Base-by-base conservation (phyloP, 345 rosid genomes). In the Salix dunnii region DNA sequence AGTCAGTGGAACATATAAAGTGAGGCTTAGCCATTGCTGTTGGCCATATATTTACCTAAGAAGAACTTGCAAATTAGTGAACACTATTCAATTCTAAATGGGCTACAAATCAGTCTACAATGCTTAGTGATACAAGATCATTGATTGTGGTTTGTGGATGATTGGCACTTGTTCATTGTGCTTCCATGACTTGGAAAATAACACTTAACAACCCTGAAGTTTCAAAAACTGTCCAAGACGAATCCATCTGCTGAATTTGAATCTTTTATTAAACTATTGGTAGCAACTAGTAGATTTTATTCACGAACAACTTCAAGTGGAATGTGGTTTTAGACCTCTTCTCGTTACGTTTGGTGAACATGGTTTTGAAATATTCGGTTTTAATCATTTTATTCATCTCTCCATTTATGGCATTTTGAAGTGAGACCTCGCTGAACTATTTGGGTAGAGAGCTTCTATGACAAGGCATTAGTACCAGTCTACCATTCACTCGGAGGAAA, bases 251-350 rank as follows among this genome's bases (percentile, higher is more conserved):
- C n/a, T n/a, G 17, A 21, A 46, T 27, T 28, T 7, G 9, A 18
- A 49, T 49, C 30, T n/a, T 60, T 70, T 2, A 2, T 31, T 25
- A n/a, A n/a, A n/a, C n/a, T n/a, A n/a, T n/a, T n/a, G n/a, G n/a
- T n/a, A 93, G 82, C 96, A 85, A 84, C 90, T 93, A 36, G 96
- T 95, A 79, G 98, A 95, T 88, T 95, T 90, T 73, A 77, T 95
- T 68, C 94, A 91, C 40, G 97, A 91, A 72, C 97, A 90, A 71
- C 86, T 93, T 77, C 77, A 80, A 2, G 72, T 73, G 70, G 98
- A 91, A 88, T 74, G 91, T 60, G 18, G 16, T 40, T 7, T 58
- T 62, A 17, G 49, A 49, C 18, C 28, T 43, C 5, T 49, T n/a
- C n/a, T 10, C 5, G 3, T 4, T 12, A 2, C 43, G 73, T 36